A percentile compares a stretch with the other conserved stretches of the same genome.
These are phyloP conservation scores for Chiua virens DNA, from an alignment of 768 basidiomycete genomes.

Conservation along the genomic window DNA sequence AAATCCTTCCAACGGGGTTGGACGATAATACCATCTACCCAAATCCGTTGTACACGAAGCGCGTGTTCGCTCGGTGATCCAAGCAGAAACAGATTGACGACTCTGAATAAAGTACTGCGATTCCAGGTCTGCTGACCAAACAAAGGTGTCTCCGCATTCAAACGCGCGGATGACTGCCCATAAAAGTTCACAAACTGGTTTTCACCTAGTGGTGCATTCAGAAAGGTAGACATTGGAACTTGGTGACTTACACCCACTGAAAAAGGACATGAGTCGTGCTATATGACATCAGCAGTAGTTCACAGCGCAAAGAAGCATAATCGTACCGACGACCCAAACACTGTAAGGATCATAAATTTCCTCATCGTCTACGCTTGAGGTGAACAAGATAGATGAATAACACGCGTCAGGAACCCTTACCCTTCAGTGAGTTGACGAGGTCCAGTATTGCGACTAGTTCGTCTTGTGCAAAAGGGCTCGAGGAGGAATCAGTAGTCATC, in stretches of 20 bases:
- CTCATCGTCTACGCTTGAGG: not conserved
- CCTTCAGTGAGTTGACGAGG: slow-evolving; percentile 15
- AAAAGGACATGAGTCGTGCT: slow-evolving; percentile 12
- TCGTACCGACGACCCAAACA: slow-evolving; percentile 17
- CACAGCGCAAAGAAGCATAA: no score
- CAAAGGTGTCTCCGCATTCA: slow-evolving; percentile 13
- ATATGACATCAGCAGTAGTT: not conserved
- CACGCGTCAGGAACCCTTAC: not conserved
- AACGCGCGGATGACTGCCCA: slow-evolving; percentile 10
- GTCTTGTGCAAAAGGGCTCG: slow-evolving; percentile 14
- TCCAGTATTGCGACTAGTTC: slow-evolving; percentile 12
- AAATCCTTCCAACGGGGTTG: no score
- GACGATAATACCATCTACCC: slow-evolving; percentile 12
- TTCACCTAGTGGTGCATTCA: slow-evolving; percentile 6
- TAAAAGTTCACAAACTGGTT: slow-evolving; percentile 13
- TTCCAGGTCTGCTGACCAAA: slow-evolving; percentile 8
- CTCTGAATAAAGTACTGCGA: not conserved
- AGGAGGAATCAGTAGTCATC: slow-evolving; percentile 17
- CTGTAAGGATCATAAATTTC: not conserved
- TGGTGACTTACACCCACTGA: slow-evolving; percentile 8
- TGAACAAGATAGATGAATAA: not conserved
- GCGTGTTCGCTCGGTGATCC: slow-evolving; percentile 8
- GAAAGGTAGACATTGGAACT: not conserved
- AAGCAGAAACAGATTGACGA: slow-evolving; percentile 1
- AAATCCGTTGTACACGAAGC: slow-evolving; percentile 9